These are phyloP conservation scores for Paxillus ammoniavirescens DNA, from an alignment of 768 basidiomycete genomes.

Conservation along the genomic window DNA sequence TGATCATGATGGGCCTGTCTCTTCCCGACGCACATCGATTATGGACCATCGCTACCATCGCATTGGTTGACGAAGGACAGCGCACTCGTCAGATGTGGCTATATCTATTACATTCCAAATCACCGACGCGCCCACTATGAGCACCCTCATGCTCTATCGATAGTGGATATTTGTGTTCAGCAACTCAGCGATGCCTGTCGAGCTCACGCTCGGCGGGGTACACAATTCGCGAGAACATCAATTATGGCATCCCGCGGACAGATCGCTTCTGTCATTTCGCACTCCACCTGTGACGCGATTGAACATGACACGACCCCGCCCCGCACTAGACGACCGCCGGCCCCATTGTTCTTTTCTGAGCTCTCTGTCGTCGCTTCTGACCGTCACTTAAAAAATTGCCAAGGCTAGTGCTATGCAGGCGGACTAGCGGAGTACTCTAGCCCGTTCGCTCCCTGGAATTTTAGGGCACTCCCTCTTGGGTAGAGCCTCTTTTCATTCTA, in stretches of 20 bases:
- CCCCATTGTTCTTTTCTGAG: slow-evolving; percentile 5
- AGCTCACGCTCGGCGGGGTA: not conserved
- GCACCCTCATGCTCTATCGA: no score
- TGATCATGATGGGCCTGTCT: slow-evolving; percentile 4
- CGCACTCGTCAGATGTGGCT: slow-evolving; percentile 11
- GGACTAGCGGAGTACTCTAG: slow-evolving; percentile 2
- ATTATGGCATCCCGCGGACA: slow-evolving; percentile 14
- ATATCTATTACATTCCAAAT: not conserved
- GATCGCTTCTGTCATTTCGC: not conserved
- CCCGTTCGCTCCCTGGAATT: not conserved
- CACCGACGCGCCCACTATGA: not conserved
- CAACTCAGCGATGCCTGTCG: no score
- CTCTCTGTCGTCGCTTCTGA: slow-evolving; percentile 3
- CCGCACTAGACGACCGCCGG: slow-evolving; percentile 8
- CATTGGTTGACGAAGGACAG: not conserved
- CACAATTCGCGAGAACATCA: not conserved
- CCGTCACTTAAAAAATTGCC: not conserved
- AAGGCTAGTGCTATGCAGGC: not conserved
- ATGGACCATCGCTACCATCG: not conserved
- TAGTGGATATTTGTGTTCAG: not conserved
- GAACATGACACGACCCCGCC: slow-evolving; percentile 1
- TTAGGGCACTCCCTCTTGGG: not conserved
- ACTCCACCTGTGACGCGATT: slow-evolving; percentile 6
- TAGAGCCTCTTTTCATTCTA: not conserved
- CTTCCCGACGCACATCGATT: slow-evolving; percentile 13